phyloP scores from a whole-genome alignment of 768 basidiomycete species.

The Termitomyces sp. region DNA sequence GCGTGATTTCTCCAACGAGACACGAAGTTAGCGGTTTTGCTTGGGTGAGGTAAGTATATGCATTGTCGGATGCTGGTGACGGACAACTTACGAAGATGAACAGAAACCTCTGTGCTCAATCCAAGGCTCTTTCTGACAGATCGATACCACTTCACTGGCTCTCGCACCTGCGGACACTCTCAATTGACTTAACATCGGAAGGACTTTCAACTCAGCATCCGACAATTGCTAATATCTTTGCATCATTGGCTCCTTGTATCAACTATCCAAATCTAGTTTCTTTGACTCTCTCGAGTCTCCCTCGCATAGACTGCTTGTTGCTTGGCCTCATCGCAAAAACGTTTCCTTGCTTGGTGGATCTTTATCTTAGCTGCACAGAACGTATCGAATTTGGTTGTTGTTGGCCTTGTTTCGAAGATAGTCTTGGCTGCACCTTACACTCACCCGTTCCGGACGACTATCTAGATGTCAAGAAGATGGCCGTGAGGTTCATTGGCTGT shows the following conservation, averaged over 20 bases:
- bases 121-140: conserved; percentile 22
- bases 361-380: conserved; percentile 56
- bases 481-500: conserved; percentile 36
- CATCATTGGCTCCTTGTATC: conserved; percentile 21
- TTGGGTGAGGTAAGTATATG: conserved; percentile 43
- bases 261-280: conserved; percentile 33
- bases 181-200: conserved; percentile 36
- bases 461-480: conserved; percentile 33
- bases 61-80: neutral
- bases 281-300: conserved; percentile 47
- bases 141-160: conserved; percentile 23
- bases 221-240: conserved; percentile 27
- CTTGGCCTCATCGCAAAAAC: conserved; percentile 38
- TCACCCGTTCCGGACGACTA: conserved; percentile 58
- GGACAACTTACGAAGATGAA: neutral
- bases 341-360: conserved; percentile 39
- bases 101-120: conserved; percentile 27
- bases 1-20: neutral
- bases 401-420: conserved; percentile 61
- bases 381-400: conserved; percentile 54
- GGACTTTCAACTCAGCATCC: conserved; percentile 35
- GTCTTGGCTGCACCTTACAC: conserved; percentile 44
- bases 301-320: conserved; percentile 47
- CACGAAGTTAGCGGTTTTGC: conserved; percentile 24
- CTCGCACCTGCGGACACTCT: conserved; percentile 29